Conservation (phyloP, 2,329 filamentous ascomycete species). For the Pleomassaria siparia region DNA sequence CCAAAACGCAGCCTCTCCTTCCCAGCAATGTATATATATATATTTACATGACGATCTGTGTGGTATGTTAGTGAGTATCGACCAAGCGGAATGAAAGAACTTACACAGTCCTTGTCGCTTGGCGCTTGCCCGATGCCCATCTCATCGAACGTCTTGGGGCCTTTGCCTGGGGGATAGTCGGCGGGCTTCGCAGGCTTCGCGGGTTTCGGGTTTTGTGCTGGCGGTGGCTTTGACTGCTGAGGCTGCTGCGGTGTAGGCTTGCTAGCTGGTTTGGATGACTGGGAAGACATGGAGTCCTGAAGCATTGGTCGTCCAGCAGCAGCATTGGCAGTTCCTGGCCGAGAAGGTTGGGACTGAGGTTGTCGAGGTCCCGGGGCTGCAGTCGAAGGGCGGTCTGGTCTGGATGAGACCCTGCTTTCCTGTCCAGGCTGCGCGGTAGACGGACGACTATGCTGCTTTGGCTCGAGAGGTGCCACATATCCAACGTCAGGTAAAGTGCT, state of each 20-base stretch:
- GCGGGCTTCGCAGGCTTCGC: slow-evolving; percentile 25
- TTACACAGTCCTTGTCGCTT: slow-evolving; percentile 87
- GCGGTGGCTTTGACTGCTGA: slow-evolving; percentile 9
- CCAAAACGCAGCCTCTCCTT: slow-evolving; percentile 1
- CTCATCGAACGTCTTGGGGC: slow-evolving; percentile 94
- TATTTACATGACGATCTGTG: slow-evolving; percentile 35
- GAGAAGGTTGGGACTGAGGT: too few species aligned
- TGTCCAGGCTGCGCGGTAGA: slow-evolving; percentile 38
- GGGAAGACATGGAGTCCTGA: slow-evolving; percentile 28
- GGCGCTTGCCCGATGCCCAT: slow-evolving; percentile 92
- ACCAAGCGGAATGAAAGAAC: slow-evolving; percentile 29
- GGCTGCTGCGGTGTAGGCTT: slow-evolving; percentile 20
- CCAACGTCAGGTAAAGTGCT: slow-evolving; percentile 40
- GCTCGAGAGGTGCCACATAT: slow-evolving; percentile 40
- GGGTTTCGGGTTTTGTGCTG: slow-evolving; percentile 3
- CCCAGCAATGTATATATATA: neutral
- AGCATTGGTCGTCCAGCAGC: slow-evolving; percentile 33
- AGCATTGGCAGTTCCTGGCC: slow-evolving; percentile 17
- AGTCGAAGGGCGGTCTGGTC: slow-evolving; percentile 28
- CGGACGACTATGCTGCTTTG: slow-evolving; percentile 37
- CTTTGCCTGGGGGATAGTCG: slow-evolving; percentile 60
- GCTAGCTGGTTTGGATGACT: slow-evolving; percentile 19
- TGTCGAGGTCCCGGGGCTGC: slow-evolving; percentile 19
- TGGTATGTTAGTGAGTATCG: slow-evolving; percentile 10
- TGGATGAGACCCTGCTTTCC: slow-evolving; percentile 32